Percentiles rank a stretch among this genome's conserved stretches.
Conservation (phyloP, 306 rosid species). For the Lithocarpus polystachyus region DNA sequence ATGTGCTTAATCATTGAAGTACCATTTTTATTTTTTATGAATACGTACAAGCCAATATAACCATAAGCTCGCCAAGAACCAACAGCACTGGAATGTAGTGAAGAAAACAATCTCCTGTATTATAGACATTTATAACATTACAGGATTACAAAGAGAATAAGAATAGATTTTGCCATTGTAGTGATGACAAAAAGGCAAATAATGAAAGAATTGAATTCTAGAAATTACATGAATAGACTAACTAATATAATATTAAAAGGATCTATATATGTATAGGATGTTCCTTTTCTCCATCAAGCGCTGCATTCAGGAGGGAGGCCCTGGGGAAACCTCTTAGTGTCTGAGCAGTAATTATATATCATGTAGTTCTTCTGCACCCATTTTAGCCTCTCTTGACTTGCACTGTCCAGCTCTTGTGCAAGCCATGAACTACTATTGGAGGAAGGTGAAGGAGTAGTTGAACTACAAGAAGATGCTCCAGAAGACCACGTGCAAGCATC, state of each 20-base stretch:
- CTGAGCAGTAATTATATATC: conserved; percentile 66
- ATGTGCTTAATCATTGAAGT: too few species aligned
- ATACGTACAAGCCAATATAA: too few species aligned
- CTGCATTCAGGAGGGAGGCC: conserved; percentile 38
- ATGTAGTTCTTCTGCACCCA: conserved; percentile 64
- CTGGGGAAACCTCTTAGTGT: conserved; percentile 42
- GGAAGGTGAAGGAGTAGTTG: conserved; percentile 8
- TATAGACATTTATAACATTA: background rate
- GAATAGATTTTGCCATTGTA: background rate
- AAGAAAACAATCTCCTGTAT: background rate
- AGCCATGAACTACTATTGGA: conserved; percentile 24
- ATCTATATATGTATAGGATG: background rate
- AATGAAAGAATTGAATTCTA: conserved; percentile 32
- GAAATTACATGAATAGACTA: background rate
- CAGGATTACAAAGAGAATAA: background rate
- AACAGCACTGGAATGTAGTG: background rate
- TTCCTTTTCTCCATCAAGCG: background rate
- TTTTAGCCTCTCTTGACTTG: conserved; percentile 26
- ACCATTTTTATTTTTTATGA: too few species aligned
- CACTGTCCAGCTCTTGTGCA: conserved; percentile 31
- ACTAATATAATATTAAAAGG: background rate
- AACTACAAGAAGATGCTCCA: conserved; percentile 43
- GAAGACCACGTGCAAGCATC: conserved; percentile 44
- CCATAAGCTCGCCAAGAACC: background rate
- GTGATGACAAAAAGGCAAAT: conserved; percentile 7